Base-by-base conservation (phyloP, 1,139 yeast species). In the Suhomyces bolitotheri region DNA sequence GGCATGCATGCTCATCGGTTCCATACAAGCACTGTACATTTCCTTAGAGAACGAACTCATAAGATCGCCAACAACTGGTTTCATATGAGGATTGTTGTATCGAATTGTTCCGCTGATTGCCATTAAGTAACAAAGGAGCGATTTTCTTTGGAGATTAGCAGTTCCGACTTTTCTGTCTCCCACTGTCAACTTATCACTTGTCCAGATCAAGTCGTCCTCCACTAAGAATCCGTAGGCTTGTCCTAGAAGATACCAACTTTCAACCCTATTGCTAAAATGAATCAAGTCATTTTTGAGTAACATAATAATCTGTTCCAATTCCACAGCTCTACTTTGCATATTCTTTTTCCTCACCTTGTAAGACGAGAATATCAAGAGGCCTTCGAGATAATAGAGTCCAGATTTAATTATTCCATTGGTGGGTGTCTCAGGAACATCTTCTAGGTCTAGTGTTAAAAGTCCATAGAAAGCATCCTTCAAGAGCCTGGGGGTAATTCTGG, bases 131-230 rank as follows among this genome's bases (percentile, higher is more conserved):
- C 95, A 82, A 7, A 88, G 49, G 1, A 90, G 59, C 0, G 96
- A 74, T 48, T 76, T 82, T 39, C 85, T 68, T 54, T 88, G 96
- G 4, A 77, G 55, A 12, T 72, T 64, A 0, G 90, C 89, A 0
- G 89, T 82, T 0, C 64, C 58, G 3, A 64, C 63, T 49, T 84
- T 84, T 45, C 82, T 71, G 7, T 84, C 94, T 0, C 71, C 58
- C 0, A 76, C 69, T 23, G 83, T 83, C 24, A 89, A 61, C 48
- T 85, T 85, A 53, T 90, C 97, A 0, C 96, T 82, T 1, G 92
- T 84, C 95, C 96, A 88, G 7, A 88, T 80, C 37, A 92, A 63
- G 46, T 87, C 96, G 56, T 88, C 96, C 46, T 90, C 97, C 0
- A 84, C 95, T 25, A 86, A 64, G 38, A 70, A 80, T 1, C 90